Evolutionary conservation across 2,329 filamentous ascomycete species (phyloP).

Genomic region (Spiromastix sp.): DNA sequence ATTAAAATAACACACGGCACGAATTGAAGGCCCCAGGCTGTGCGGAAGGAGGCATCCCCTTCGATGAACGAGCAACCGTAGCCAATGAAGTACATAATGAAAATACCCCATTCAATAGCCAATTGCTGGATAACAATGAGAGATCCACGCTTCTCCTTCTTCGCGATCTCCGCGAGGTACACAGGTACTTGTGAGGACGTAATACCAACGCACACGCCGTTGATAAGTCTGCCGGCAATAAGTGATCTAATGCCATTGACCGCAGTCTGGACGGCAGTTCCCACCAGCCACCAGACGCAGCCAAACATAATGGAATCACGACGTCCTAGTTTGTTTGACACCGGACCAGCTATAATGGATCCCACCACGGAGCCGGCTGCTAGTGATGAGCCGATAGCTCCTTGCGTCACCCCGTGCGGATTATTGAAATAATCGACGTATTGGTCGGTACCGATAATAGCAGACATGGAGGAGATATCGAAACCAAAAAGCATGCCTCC

Average conservation of each 20-base stretch:
- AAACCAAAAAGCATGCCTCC: conserved; percentile 46
- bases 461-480: conserved; percentile 46
- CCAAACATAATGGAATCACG: conserved; percentile 38
- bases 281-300: conserved; percentile 39
- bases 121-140: conserved; percentile 25
- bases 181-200: conserved; percentile 27
- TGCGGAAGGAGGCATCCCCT: conserved; percentile 33
- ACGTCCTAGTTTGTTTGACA: conserved; percentile 40
- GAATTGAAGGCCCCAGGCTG: conserved; percentile 38
- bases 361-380: conserved; percentile 41
- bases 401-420: conserved; percentile 38
- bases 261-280: conserved; percentile 33
- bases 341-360: conserved; percentile 33
- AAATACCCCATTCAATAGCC: conserved; percentile 34
- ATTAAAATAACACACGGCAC: conserved; percentile 36
- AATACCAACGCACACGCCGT: conserved; percentile 24
- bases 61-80: conserved; percentile 36
- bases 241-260: conserved; percentile 30
- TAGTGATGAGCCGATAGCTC: conserved; percentile 40
- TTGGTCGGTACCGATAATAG: conserved; percentile 41
- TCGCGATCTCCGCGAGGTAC: conserved; percentile 27
- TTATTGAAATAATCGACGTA: conserved; percentile 43
- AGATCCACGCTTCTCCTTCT: conserved; percentile 23
- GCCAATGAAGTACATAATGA: conserved; percentile 40
- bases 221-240: conserved; percentile 18